Base-by-base conservation (phyloP, 179 eudicot species). In the Nepenthes alata region DNA sequence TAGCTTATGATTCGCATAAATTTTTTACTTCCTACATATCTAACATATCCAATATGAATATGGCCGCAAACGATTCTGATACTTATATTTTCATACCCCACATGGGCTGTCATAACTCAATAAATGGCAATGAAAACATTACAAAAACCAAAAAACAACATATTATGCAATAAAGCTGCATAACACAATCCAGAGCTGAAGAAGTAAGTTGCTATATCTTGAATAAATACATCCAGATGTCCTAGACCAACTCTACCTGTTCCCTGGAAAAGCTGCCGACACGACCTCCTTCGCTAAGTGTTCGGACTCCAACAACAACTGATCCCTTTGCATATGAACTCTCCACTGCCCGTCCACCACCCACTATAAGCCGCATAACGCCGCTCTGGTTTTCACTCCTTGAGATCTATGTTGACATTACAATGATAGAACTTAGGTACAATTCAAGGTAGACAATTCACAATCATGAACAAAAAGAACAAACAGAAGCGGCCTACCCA, bases 261-360 rank as follows among this genome's bases (percentile, higher is more conserved):
- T 94, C 99, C 69, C 99, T 79, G 36, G 99, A 82, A 73, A 94
- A 94, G 63, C 81, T 82, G 15, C 97, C 99, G 65, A 94, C 99
- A 69, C 97, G 99, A 37, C 99, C 99, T 60, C 97, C 99, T 73
- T 94, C 99, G 75, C 99, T 94, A 63, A 94, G 86, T 69, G 99
- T 87, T 51, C 99, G 81, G 74, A 94, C 99, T 59, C 99, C 99
- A 69, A 94, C 87, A 67, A 91, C 90, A 64, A 94, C 99, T 61
- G 97, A 81, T 70, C 99, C 97, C 69, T 74, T 85, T 56, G 77
- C 73, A 44, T 81, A 81, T 62, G 78, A 59, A 60, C 71, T 81
- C 80, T 94, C 99, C 67, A 85, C 76, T 60, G 97, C 99, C 72
- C 99, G 77, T 58, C 99, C 99, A 63, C 99, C 99, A 73, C 95